Evolutionary conservation across 2,329 filamentous ascomycete genomes (phyloP).

Genomic region (Hymenoscyphus scutula): DNA sequence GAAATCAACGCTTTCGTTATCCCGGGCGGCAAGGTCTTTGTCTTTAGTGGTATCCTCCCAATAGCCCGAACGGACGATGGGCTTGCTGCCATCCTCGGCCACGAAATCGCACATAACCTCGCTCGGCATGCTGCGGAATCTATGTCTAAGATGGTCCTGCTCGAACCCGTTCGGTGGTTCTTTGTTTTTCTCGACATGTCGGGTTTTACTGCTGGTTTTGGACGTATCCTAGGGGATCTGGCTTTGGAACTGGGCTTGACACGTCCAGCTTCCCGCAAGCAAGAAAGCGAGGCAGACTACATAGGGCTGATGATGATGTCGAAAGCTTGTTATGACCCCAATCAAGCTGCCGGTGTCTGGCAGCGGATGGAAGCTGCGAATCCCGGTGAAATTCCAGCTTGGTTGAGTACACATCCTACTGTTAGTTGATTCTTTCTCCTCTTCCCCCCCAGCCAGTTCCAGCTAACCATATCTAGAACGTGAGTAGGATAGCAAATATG

Average conservation of each 20-base stretch:
- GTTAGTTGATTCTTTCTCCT: conserved; percentile 43
- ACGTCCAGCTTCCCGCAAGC: conserved; percentile 65
- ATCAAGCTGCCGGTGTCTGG: conserved; percentile 66
- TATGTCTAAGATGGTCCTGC: conserved; percentile 42
- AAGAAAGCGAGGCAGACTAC: conserved; percentile 77
- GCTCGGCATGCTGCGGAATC: conserved; percentile 67
- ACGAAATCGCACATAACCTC: conserved; percentile 77
- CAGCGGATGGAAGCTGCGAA: conserved; percentile 58
- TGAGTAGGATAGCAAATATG: conserved; percentile 64
- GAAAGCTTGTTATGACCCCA: conserved; percentile 72
- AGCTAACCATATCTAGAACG: conserved; percentile 44
- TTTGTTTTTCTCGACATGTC: conserved; percentile 37
- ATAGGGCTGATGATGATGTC: conserved; percentile 83
- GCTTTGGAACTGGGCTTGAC: conserved; percentile 60
- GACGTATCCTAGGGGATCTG: conserved; percentile 26
- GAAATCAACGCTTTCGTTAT: conserved; percentile 72
- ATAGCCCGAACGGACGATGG: conserved; percentile 65
- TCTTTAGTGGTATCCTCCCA: conserved; percentile 70
- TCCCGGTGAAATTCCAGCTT: conserved; percentile 59
- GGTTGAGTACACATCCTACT: conserved; percentile 74
- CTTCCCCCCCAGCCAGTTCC: neutral
- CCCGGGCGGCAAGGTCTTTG: conserved; percentile 77
- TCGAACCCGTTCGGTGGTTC: conserved; percentile 40
- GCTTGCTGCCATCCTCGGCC: conserved; percentile 72
- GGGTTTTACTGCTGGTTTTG: conserved; percentile 28